Percentiles rank a stretch among this genome's conserved stretches.
phyloP scores from a whole-genome alignment of 495 filamentous ascomycete species.

The Glutinoglossum americanum region DNA sequence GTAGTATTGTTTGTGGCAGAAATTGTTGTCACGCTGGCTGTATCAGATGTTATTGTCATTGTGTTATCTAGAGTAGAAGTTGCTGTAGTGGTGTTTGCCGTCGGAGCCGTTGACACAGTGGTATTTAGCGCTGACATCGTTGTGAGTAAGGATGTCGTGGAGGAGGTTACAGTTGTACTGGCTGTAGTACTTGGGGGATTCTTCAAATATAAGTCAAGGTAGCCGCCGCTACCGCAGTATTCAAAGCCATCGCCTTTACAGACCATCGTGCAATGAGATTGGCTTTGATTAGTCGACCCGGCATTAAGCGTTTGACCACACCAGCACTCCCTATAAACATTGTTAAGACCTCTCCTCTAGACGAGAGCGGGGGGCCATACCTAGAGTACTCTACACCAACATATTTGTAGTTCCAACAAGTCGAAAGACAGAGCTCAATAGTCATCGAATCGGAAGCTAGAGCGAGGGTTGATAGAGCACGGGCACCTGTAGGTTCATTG shows the following conservation, averaged over 20 bases:
- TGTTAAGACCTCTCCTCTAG: not conserved
- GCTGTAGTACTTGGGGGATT: conserved; percentile 6
- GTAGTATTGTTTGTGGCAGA: not conserved
- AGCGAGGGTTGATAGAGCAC: not conserved
- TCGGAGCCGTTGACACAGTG: too few relatives aligned
- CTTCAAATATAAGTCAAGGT: conserved; percentile 21
- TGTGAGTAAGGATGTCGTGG: too few relatives aligned
- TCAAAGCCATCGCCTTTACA: not conserved
- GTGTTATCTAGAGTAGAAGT: not conserved
- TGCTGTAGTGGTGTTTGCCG: too few relatives aligned
- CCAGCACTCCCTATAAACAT: not conserved
- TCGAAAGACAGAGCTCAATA: not conserved
- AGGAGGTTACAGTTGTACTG: not conserved
- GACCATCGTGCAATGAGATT: not conserved
- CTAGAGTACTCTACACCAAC: not conserved
- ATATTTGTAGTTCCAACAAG: not conserved
- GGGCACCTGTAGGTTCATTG: not conserved
- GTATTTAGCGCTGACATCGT: too few relatives aligned
- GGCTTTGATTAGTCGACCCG: not conserved
- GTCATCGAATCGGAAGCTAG: not conserved
- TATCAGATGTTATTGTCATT: not conserved
- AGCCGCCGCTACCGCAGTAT: conserved; percentile 11
- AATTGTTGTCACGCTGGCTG: not conserved
- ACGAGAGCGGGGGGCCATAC: not conserved
- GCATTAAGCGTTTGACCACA: conserved; percentile 1